Base-by-base conservation (phyloP, 768 basidiomycete species). In the Leucocoprinus birnbaumii region DNA sequence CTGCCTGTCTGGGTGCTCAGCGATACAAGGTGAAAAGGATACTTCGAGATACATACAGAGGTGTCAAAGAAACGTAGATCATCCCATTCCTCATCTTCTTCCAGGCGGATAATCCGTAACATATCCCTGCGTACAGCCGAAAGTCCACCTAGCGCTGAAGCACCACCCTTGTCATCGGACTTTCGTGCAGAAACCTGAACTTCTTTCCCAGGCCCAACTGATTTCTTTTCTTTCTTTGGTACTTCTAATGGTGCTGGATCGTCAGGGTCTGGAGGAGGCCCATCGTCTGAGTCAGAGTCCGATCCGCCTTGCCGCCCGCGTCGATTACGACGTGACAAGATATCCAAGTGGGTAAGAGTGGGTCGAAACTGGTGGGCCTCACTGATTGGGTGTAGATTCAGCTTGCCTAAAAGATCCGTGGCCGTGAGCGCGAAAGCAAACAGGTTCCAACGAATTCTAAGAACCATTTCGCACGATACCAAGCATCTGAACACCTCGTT, bases 301-400 rank as follows among this genome's bases (percentile, higher is more conserved):
- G 78, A 81, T 7, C 77, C 83, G 31, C 62, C 78, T 40, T 73
- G 71, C 19, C 75, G 73, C 45, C 67, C 65, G 19, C 79, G 82
- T 61, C 76, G 81, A 57, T 68, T 73, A 72, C 86, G 90, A 35
- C 83, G 83, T 21, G 85, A 83, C 52, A 87, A 66, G 56, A 82
- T 69, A 65, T 94, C 92, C 58, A 94, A 75, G 70, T 94, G 90
- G 16, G 88, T 89, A 60, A 93, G 69, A 2, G 87, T 86, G 8
- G 91, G 91, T 43, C 91, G 84, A 60, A 94, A 78, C 66, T 94
- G 92, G 63, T 92, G 87, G 0, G 82, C 86, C 71, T 90, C 82
- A 58, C 71, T 79, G 63, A 94, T 80, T 37, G 90, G 89, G 65
- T 93, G 86, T 14, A 94, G 75, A 67, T 93, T 83, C 43, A 94